phyloP scores from a whole-genome alignment of 345 rosid species.

The Pugionium cornutum region DNA sequence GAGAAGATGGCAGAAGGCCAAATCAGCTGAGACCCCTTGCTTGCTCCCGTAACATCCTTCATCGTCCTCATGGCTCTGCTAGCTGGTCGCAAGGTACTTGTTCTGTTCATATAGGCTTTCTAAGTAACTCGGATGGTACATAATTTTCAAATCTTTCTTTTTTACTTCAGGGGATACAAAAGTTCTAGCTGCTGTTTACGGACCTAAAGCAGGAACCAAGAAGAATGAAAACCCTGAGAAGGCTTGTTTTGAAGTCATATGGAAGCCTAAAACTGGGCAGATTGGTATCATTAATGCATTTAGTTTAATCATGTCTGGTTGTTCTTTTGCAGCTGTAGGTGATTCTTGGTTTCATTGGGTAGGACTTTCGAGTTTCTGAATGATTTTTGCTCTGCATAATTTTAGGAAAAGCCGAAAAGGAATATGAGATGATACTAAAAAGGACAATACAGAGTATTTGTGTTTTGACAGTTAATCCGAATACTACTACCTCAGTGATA shows the following conservation, averaged over 20 bases:
- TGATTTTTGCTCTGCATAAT: background rate
- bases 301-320: background rate
- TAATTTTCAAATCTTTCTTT: background rate
- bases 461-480: slow-evolving; percentile 73
- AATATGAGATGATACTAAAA: slow-evolving; percentile 80
- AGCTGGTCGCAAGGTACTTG: slow-evolving; percentile 86
- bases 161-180: slow-evolving; percentile 68
- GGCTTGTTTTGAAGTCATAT: slow-evolving; percentile 85
- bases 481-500: slow-evolving; percentile 82
- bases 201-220: slow-evolving; percentile 90
- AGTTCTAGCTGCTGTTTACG: slow-evolving; percentile 88
- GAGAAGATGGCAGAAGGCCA: slow-evolving; percentile 64
- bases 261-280: slow-evolving; percentile 95
- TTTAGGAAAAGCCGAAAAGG: slow-evolving; percentile 74
- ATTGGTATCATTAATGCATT: slow-evolving; percentile 47
- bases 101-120: background rate
- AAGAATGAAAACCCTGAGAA: slow-evolving; percentile 90
- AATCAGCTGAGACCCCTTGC: slow-evolving; percentile 81
- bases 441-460: slow-evolving; percentile 85
- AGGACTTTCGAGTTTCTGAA: background rate
- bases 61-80: slow-evolving; percentile 96
- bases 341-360: slow-evolving; percentile 2
- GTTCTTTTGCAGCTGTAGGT: background rate
- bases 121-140: background rate
- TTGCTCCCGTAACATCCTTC: slow-evolving; percentile 70